Conservation (phyloP, 768 basidiomycete genomes). For the Russula lepida region DNA sequence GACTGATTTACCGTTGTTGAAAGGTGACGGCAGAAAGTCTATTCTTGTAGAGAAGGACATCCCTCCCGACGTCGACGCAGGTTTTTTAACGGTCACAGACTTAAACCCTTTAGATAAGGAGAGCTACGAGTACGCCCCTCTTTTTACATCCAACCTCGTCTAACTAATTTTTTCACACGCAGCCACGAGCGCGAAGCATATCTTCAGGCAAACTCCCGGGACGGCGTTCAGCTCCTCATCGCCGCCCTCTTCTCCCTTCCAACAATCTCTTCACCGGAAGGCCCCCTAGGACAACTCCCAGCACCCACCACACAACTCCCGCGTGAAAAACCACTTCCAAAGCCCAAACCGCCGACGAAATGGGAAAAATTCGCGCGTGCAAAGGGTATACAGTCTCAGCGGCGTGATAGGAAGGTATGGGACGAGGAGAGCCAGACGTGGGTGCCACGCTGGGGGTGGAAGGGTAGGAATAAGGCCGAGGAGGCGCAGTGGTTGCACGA, state of each 20-base stretch:
- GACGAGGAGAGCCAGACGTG: conserved; percentile 93
- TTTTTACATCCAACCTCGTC: neutral
- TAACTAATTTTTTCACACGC: neutral
- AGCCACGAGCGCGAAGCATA: conserved; percentile 77
- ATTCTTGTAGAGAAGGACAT: conserved; percentile 69
- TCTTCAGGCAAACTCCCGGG: conserved; percentile 68
- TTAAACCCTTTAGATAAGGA: conserved; percentile 79
- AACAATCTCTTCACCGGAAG: conserved; percentile 62
- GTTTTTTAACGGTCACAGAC: conserved; percentile 80
- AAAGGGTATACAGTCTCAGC: conserved; percentile 84
- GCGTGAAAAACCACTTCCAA: conserved; percentile 86
- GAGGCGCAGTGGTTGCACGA: conserved; percentile 91
- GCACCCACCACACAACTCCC: conserved; percentile 70
- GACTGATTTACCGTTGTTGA: neutral
- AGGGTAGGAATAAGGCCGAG: conserved; percentile 79
- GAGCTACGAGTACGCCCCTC: conserved; percentile 58
- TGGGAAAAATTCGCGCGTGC: conserved; percentile 94
- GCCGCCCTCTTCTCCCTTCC: conserved; percentile 77
- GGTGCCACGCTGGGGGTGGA: conserved; percentile 84
- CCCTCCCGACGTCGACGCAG: conserved; percentile 73
- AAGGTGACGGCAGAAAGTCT: conserved; percentile 43
- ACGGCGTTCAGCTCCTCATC: conserved; percentile 76
- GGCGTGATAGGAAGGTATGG: conserved; percentile 75
- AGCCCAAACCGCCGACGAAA: conserved; percentile 87
- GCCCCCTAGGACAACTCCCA: conserved; percentile 78